Conservation (phyloP, 1,139 yeast species). For the Scheffersomyces quercinus region DNA sequence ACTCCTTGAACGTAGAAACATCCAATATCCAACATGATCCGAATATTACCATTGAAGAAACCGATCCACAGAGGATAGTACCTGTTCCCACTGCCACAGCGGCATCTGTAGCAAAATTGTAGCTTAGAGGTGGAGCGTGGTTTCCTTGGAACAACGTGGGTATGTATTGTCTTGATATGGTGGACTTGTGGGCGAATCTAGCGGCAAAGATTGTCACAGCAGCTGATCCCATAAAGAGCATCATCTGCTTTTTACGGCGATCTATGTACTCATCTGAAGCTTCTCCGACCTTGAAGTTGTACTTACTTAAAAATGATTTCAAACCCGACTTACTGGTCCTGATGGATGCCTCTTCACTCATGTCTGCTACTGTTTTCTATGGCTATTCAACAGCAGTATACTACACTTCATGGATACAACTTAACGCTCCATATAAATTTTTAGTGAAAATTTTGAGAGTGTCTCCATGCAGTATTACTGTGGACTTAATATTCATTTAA, state of each 20-base stretch:
- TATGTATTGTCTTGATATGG: conserved; percentile 68
- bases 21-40: conserved; percentile 83
- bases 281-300: conserved; percentile 35
- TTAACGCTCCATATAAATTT: too few relatives aligned
- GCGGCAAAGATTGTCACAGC: conserved; percentile 71
- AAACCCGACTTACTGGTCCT: neutral
- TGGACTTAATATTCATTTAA: too few relatives aligned
- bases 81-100: conserved; percentile 85
- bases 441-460: too few relatives aligned
- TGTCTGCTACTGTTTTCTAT: too few relatives aligned
- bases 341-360: neutral
- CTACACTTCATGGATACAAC: too few relatives aligned
- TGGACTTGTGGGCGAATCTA: conserved; percentile 72
- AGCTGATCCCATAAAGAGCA: conserved; percentile 71
- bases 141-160: conserved; percentile 85
- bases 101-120: conserved; percentile 81
- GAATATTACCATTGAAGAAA: conserved; percentile 69
- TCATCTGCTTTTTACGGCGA: conserved; percentile 72
- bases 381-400: too few relatives aligned
- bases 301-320: conserved; percentile 7
- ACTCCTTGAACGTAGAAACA: conserved; percentile 66
- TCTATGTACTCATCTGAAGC: conserved; percentile 46
- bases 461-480: too few relatives aligned
- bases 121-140: conserved; percentile 75
- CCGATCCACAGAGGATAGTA: conserved; percentile 68